A percentile compares a stretch with the other conserved stretches of the same genome.
Conservation (phyloP, 2,329 filamentous ascomycete species). For the Dactylellina drechsleri region DNA sequence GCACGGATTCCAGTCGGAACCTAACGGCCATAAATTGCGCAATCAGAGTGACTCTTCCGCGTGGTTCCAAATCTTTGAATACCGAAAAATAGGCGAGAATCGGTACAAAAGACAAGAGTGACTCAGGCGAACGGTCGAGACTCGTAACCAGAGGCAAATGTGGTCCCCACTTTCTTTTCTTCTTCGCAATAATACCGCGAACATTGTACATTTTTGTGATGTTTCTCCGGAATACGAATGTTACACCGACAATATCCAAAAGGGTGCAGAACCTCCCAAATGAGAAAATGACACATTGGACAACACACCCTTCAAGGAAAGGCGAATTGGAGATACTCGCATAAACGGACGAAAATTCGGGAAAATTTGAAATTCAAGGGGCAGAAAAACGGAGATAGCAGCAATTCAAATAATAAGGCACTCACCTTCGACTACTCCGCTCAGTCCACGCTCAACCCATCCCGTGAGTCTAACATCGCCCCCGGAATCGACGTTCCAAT, state of each 20-base stretch:
- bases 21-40: neutral
- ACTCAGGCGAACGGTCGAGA: too few species aligned
- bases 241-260: too few species aligned
- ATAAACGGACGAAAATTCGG: neutral
- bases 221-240: too few species aligned
- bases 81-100: too few species aligned
- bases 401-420: conserved; percentile 5
- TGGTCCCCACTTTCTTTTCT: too few species aligned
- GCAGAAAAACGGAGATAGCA: neutral
- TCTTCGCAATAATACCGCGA: too few species aligned
- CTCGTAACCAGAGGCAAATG: too few species aligned
- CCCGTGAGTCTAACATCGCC: conserved; percentile 36
- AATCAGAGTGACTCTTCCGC: too few species aligned
- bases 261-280: neutral
- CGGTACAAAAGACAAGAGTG: too few species aligned
- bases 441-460: conserved; percentile 47
- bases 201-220: too few species aligned
- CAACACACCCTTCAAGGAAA: neutral
- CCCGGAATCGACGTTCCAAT: conserved; percentile 49
- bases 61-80: too few species aligned
- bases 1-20: conserved; percentile 2
- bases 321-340: neutral
- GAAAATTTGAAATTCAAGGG: conserved; percentile 6
- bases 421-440: conserved; percentile 42
- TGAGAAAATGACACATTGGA: conserved; percentile 28